Percentiles rank a stretch among this genome's conserved stretches.
phyloP scores from a whole-genome alignment of 306 rosid species.

The Crotalaria pallida region DNA sequence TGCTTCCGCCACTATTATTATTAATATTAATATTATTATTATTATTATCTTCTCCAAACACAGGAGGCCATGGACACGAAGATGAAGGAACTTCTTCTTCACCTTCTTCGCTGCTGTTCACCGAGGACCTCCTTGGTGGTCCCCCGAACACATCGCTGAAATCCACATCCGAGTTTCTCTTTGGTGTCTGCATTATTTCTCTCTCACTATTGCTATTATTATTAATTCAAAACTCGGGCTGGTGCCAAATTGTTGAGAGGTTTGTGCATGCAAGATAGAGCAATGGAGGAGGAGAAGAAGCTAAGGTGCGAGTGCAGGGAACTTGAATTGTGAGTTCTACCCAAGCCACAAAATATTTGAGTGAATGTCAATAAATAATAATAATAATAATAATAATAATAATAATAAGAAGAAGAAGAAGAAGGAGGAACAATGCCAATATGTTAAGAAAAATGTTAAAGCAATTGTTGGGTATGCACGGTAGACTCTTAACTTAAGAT shows the following conservation, averaged over 20 bases:
- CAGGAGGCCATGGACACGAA: slow-evolving; percentile 37
- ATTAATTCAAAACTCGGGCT: slow-evolving; percentile 37
- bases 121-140: slow-evolving; percentile 69
- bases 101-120: background rate
- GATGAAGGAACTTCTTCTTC: slow-evolving; percentile 16
- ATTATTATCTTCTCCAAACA: slow-evolving; percentile 58
- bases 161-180: slow-evolving; percentile 55
- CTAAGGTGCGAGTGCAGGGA: background rate
- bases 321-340: too few relatives aligned
- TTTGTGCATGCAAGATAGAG: too few relatives aligned
- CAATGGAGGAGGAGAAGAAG: too few relatives aligned
- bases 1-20: background rate
- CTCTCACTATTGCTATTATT: background rate
- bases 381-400: slow-evolving; percentile 27
- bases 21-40: too few relatives aligned
- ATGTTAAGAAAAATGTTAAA: too few relatives aligned
- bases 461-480: too few relatives aligned
- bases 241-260: slow-evolving; percentile 7
- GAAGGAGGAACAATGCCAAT: too few relatives aligned
- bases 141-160: slow-evolving; percentile 89
- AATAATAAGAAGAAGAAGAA: too few relatives aligned
- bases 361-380: slow-evolving; percentile 47
- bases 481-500: too few relatives aligned
- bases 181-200: slow-evolving; percentile 20
- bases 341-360: slow-evolving; percentile 52